phyloP scores from a whole-genome alignment of 129 eudicot genomes.

The Pseudognaphalium luteoalbum region DNA sequence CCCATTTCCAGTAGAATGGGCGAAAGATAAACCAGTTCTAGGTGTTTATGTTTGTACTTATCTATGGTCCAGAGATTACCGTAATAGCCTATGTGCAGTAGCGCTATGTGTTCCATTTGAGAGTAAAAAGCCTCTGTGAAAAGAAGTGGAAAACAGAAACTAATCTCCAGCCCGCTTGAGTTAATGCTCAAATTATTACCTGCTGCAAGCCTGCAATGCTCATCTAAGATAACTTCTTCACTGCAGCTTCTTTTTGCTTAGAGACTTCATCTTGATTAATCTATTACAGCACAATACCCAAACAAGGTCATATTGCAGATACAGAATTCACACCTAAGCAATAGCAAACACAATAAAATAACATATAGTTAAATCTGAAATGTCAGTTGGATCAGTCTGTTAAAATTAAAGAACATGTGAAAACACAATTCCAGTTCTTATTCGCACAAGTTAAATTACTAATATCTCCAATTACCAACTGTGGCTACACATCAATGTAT shows the following conservation, averaged over 20 bases:
- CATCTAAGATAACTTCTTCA: background rate
- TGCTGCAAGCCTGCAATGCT: slow-evolving; percentile 20
- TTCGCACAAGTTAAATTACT: too few relatives aligned
- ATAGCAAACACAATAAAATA: background rate
- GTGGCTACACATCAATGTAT: too few relatives aligned
- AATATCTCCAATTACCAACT: too few relatives aligned
- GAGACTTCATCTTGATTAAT: slow-evolving; percentile 45
- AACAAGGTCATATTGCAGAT: background rate
- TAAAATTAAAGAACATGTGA: background rate
- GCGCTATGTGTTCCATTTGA: slow-evolving; percentile 33
- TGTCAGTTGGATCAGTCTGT: background rate
- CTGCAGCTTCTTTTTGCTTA: slow-evolving; percentile 44
- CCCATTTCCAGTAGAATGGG: slow-evolving; percentile 1
- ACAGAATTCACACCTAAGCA: background rate
- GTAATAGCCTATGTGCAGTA: slow-evolving; percentile 29
- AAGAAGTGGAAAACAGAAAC: slow-evolving; percentile 12
- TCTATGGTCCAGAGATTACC: background rate
- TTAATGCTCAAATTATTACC: slow-evolving; percentile 25
- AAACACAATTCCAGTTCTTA: too few relatives aligned
- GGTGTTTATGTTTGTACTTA: background rate
- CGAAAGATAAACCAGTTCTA: background rate
- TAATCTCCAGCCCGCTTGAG: slow-evolving; percentile 47
- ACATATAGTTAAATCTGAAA: background rate
- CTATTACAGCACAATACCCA: slow-evolving; percentile 28
- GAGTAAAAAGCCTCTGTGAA: slow-evolving; percentile 39